Conservation (phyloP, 768 basidiomycete genomes). For the Russula ochroleuca region DNA sequence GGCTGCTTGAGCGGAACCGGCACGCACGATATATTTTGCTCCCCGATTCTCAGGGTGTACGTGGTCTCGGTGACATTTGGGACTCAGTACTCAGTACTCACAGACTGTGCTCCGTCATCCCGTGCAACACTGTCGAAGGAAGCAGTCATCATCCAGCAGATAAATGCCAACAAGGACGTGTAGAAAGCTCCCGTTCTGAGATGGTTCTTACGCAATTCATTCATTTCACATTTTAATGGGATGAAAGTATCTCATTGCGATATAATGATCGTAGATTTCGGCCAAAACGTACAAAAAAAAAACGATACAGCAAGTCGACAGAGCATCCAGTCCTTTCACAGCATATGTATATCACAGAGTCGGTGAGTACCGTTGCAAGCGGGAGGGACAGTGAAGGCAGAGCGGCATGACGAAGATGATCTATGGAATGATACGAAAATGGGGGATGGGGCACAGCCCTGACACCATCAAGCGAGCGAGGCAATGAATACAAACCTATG, state of each 20-base stretch:
- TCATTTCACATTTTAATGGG: background rate
- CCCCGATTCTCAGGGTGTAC: too few species aligned
- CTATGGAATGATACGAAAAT: constrained; percentile 6
- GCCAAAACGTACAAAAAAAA: constrained; percentile 9
- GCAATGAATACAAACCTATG: background rate
- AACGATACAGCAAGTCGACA: constrained; percentile 19
- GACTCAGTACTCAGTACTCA: too few species aligned
- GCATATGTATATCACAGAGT: constrained; percentile 26
- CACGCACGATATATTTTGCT: background rate
- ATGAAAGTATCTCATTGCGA: background rate
- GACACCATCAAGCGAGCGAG: background rate
- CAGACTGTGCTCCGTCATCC: background rate
- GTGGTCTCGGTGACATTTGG: too few species aligned
- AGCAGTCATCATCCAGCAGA: background rate
- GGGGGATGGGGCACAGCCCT: background rate
- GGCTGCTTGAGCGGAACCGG: too few species aligned
- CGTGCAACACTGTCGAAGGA: constrained; percentile 2
- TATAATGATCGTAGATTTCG: background rate
- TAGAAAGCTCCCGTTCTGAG: background rate
- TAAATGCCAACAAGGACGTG: background rate
- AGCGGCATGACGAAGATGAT: constrained; percentile 8
- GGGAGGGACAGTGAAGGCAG: background rate
- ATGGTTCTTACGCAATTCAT: background rate
- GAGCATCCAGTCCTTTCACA: constrained; percentile 13
- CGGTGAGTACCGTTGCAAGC: constrained; percentile 20